Evolutionary conservation across 305 asterid species (phyloP).

Genomic region (Fraxinus sp.): DNA sequence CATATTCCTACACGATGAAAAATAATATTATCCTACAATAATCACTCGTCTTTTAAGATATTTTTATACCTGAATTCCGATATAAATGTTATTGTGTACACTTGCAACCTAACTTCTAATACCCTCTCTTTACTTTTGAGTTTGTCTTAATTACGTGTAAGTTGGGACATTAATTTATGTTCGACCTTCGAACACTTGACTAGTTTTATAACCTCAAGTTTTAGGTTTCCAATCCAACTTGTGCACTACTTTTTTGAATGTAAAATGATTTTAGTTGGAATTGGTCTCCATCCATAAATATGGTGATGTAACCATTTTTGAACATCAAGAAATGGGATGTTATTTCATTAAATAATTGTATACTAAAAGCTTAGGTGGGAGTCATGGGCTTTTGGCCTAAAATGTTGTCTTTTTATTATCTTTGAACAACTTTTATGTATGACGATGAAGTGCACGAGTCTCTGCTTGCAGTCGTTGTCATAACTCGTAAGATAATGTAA

Average conservation of each 20-base stretch:
- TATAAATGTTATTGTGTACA: not conserved
- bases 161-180: not conserved
- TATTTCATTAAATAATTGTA: constrained; percentile 16
- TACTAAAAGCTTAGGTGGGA: not conserved
- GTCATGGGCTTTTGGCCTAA: constrained; percentile 22
- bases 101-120: not conserved
- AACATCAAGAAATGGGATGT: constrained; percentile 21
- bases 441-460: not conserved
- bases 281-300: constrained; percentile 30
- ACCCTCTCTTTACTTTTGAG: not conserved
- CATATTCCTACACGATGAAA: not conserved
- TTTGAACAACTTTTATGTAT: not conserved
- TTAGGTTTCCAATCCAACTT: not conserved
- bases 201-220: not conserved
- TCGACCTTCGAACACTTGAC: not conserved
- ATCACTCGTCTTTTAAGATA: not conserved
- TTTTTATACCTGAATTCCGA: not conserved
- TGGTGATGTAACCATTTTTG: constrained; percentile 20
- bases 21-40: not conserved
- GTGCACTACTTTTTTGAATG: not conserved
- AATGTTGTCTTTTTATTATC: not conserved
- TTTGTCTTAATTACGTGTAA: not conserved
- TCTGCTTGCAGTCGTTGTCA: not conserved
- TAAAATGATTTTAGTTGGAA: constrained; percentile 34
- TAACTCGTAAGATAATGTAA: not conserved